Evolutionary conservation across 192 early-diverging fungal species (phyloP), one percentile per base, ranked within the genome.

Genomic region (Dissophora globulifera): DNA sequence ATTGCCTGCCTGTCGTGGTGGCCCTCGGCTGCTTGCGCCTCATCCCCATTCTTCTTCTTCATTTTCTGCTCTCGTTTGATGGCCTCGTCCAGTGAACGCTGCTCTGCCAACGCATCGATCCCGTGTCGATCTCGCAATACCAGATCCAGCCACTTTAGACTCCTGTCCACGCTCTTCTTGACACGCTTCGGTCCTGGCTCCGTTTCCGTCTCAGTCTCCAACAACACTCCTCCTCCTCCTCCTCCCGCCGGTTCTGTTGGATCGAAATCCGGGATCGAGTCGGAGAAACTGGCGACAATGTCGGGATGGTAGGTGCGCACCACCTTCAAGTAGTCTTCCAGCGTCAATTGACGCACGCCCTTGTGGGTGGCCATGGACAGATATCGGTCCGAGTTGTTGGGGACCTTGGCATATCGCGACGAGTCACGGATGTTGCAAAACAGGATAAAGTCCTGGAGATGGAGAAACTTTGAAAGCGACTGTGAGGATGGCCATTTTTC

Each of bases 361-460:
- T 82, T 74, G 43, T 79, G 67, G 4, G 86, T 84, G 25, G 61
- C 53, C 23, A 86, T 79, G 6, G 84, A 82, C 27, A 87, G 69
- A 51, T 78, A 69, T 19, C 83, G 83, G 35, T 87, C 82, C 72
- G 84, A 69, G 45, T 85, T 86, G 58, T 67, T 35, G 7, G 83
- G 67, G 10, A 70, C 62, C 15, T 74, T 61, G n/a, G 30, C 22
- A 23, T 78, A 41, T 10, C 62, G 76, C 11, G 70, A 72, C 5
- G 86, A 60, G 55, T 88, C 86, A 5, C 83, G 78, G 20, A 85
- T 38, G 42, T 88, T 85, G 42, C 81, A 79, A 31, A 83, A 70
- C 3, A 88, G 31, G 27, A 86, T 45, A 43, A 83, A 62, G 11
- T 80, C 67, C 43, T 80, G 66, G 1, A 85, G 43, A 52, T 86